Base-by-base conservation (phyloP, 106 monocot genomes). In the Agapanthus africanus region DNA sequence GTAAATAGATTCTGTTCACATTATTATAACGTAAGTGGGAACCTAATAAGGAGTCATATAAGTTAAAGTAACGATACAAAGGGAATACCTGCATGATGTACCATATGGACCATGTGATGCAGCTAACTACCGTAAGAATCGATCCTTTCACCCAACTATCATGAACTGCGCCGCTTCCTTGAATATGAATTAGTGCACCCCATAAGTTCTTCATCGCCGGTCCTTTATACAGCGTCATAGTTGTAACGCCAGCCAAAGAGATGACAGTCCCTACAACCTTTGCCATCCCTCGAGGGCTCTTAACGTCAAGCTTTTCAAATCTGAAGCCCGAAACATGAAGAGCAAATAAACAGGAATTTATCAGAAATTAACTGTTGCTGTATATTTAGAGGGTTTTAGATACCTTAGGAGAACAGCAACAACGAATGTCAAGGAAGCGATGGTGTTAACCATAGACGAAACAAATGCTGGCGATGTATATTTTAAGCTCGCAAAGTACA, bases 401-500 rank as follows among this genome's bases (percentile, higher is more conserved):
- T 65, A 90, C 94, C 90, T 71, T 37, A 94, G 79, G 7, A 91
- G 7, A 76, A 94, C 68, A 23, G 94, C 90, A 54, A 91, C 81
- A 34, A 90, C 71, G 64, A 94, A 94, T 14, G 94, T 94, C 77
- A 94, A 68, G 44, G 94, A 79, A 41, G 94, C 80, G 40, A 94
- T 68, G 23, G 87, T 88, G 74, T 94, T 94, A 57, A 91, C 70
- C 90, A 91, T 78, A 26, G 94, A 85, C 15, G 94, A 57, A 44
- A 88, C 70, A 50, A 90, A 91, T 1, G 83, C 81, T 49, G 94
- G 85, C 69, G 90, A 91, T 16, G 94, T 94, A 72, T 73, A 91
- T 66, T 66, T 85, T 65, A 94, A 79, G 67, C 94, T 94, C 35
- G 91, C 79, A 46, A 94, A 91, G 74, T 94, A 94, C 87, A 91